Evolutionary conservation across 768 basidiomycete genomes (phyloP).

Genomic region (Stropharia rugosoannulata): DNA sequence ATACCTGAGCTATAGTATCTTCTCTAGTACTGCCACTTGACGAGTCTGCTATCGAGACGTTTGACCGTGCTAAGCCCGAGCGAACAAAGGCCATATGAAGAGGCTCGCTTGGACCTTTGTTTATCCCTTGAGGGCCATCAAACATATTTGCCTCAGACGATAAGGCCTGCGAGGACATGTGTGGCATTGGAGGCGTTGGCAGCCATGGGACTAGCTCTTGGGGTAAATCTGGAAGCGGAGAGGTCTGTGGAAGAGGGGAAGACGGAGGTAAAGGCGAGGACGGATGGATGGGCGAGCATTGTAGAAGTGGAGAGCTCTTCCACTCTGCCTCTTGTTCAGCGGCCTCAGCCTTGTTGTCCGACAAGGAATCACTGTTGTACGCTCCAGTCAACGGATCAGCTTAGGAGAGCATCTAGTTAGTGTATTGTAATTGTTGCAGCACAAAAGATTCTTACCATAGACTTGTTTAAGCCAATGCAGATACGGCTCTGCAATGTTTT

Average conservation of each 20-base stretch:
- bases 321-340: no score
- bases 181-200: background rate
- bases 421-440: background rate
- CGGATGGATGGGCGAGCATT: no score
- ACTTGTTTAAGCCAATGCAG: background rate
- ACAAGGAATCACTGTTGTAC: background rate
- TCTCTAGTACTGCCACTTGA: background rate
- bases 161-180: background rate
- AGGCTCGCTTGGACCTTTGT: background rate
- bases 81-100: background rate
- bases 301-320: no score
- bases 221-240: no score
- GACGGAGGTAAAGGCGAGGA: no score
- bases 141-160: background rate
- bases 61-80: background rate
- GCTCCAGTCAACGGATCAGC: background rate
- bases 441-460: background rate
- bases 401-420: background rate
- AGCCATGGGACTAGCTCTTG: background rate
- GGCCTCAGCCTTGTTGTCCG: background rate
- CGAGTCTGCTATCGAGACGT: background rate
- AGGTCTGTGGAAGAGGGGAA: no score
- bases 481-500: background rate
- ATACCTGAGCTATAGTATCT: background rate
- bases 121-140: background rate